Evolutionary conservation across 768 basidiomycete genomes (phyloP), one percentile per base, ranked within the genome.

Genomic region (Lactarius akahatsu): DNA sequence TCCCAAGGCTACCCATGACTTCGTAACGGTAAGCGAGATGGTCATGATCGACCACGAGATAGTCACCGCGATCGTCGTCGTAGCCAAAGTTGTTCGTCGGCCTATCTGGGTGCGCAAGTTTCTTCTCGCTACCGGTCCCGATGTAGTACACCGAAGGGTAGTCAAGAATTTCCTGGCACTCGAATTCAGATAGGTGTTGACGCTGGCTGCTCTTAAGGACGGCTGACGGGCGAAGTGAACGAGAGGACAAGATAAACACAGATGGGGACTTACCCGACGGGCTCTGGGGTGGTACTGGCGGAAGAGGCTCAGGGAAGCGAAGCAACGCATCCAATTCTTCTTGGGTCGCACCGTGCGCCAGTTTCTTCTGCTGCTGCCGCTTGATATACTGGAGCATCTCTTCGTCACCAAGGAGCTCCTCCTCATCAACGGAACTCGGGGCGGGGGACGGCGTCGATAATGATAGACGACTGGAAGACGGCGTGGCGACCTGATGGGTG

Each of bases 1-100:
- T 98, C 57, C 97, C 97, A 47, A 98, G 86, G 4, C 92, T 90
- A 71, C 90, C 93, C 61, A 94, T 82, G 64, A 98, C 80, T 76
- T 98, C 96, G 76, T 98, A 99, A n/a, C 97, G 92, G 75, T 92
- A 99, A 43, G 92, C 91, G 59, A 99, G 85, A 77, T 99, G 97
- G 75, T 99, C 97, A 63, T 87, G 87, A 65, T 86, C 82, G 66
- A 98, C 86, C 63, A 98, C 87, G 18, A 90, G 86, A 72, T 99
- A 99, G 78, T 99, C 97, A 40, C 97, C 97, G 38, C 97, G 89
- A 34, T 99, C 97, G 74, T 99, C 97, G 74, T 99, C 97, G 72
- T 96, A 99, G 34, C 97, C 92, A 73, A 90, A 86, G 76, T 99
- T 99, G 76, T 95, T 94, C 23, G 85, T 82, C 7, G 89, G 76